Evolutionary conservation across 495 filamentous ascomycete species (phyloP).

Genomic region (Neurospora discreta): DNA sequence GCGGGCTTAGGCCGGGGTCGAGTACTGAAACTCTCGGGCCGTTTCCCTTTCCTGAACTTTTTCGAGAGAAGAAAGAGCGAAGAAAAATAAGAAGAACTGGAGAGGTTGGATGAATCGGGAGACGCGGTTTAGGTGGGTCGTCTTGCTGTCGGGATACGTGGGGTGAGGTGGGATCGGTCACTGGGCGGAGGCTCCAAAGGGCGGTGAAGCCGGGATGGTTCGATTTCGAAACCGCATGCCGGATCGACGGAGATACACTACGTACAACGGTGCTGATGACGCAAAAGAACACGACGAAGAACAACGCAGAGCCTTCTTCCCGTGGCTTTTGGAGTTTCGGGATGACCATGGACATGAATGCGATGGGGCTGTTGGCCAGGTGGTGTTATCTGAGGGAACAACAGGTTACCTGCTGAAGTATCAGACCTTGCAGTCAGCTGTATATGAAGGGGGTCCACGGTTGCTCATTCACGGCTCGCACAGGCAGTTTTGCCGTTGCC

Average conservation of each 20-base stretch:
- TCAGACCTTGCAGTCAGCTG: not conserved
- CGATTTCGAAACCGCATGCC: not conserved
- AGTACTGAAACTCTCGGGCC: not conserved
- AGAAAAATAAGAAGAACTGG: not conserved
- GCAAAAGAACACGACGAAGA: not conserved
- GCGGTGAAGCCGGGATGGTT: not conserved
- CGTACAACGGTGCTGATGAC: not conserved
- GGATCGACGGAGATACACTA: not conserved
- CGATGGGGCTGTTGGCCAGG: not conserved
- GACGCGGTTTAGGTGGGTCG: not conserved
- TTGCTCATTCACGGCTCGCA: not conserved
- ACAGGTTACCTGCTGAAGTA: not conserved
- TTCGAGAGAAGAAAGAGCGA: not conserved
- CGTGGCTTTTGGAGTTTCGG: not conserved
- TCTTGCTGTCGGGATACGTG: not conserved
- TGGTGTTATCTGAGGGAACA: not conserved
- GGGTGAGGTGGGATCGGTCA: not conserved
- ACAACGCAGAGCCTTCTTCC: not conserved
- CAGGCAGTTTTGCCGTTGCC: not conserved
- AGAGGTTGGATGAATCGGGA: not conserved
- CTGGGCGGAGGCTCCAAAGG: not conserved
- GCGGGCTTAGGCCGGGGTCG: slow-evolving; percentile 24
- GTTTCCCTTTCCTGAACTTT: not conserved
- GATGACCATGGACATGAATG: not conserved
- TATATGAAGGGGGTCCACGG: not conserved